A percentile compares a stretch with the other conserved stretches of the same genome.
Evolutionary conservation across 2,329 filamentous ascomycete species (phyloP).

Genomic region (Aureobasidium namibiae): DNA sequence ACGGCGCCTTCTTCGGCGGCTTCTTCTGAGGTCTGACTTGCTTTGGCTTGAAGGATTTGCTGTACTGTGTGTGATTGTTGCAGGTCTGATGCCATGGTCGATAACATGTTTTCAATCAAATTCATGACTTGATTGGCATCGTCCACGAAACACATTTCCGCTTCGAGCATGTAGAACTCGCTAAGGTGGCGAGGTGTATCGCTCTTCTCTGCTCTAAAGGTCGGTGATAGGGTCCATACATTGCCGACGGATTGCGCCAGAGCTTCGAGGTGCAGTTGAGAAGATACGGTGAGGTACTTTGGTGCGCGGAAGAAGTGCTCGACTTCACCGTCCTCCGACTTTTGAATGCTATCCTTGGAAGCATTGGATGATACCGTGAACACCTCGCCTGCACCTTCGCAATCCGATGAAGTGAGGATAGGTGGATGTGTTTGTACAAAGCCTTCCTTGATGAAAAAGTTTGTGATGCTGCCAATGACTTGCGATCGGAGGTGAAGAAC

Average conservation of each 20-base stretch:
- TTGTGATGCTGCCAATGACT: slow-evolving; percentile 61
- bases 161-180: slow-evolving; percentile 98
- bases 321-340: slow-evolving; percentile 23
- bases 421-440: slow-evolving; percentile 86
- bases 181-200: slow-evolving; percentile 90
- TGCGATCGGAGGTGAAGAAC: slow-evolving; percentile 78
- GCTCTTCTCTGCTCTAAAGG: slow-evolving; percentile 86
- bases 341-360: slow-evolving; percentile 21
- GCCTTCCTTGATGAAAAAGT: slow-evolving; percentile 62
- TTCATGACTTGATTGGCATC: slow-evolving; percentile 65
- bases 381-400: slow-evolving; percentile 91
- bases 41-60: slow-evolving; percentile 37
- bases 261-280: slow-evolving; percentile 89
- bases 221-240: slow-evolving; percentile 90
- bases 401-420: slow-evolving; percentile 92
- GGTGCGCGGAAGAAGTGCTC: slow-evolving; percentile 69
- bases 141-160: slow-evolving; percentile 72
- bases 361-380: slow-evolving; percentile 54
- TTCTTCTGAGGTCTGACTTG: slow-evolving; percentile 27
- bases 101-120: slow-evolving; percentile 71
- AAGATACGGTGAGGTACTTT: slow-evolving; percentile 95
- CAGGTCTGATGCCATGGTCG: slow-evolving; percentile 40
- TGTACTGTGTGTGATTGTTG: slow-evolving; percentile 20
- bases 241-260: slow-evolving; percentile 79
- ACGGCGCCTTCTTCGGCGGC: slow-evolving; percentile 27